Evolutionary conservation across 179 eudicot genomes (phyloP).

Genomic region (Heliamphora pulchella): DNA sequence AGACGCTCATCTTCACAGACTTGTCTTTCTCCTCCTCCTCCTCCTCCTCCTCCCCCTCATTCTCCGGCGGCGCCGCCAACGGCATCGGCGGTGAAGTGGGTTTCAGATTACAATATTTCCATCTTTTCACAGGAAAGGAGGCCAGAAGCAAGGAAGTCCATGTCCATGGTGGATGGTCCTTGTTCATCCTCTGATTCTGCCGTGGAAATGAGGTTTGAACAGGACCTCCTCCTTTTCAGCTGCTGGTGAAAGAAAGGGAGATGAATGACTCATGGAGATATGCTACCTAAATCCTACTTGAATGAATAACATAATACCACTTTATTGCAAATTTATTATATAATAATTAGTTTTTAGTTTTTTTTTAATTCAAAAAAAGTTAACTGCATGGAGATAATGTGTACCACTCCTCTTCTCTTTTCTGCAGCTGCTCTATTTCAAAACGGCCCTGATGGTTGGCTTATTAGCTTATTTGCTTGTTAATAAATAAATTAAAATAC

Average conservation of each 20-base stretch:
- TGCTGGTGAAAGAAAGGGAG: constrained; percentile 14
- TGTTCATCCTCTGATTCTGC: constrained; percentile 7
- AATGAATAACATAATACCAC: too few relatives aligned
- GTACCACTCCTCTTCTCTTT: too few relatives aligned
- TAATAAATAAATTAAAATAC: too few relatives aligned
- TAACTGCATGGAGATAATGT: too few relatives aligned
- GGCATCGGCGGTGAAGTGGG: constrained; percentile 7
- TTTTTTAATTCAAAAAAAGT: too few relatives aligned
- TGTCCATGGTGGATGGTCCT: background rate
- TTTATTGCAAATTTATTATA: too few relatives aligned
- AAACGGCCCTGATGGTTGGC: too few relatives aligned
- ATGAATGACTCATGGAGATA: too few relatives aligned
- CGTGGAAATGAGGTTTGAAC: constrained; percentile 12
- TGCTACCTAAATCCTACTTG: too few relatives aligned
- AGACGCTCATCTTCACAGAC: background rate
- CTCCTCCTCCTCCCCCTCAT: background rate
- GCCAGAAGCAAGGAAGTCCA: background rate
- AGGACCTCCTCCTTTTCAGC: constrained; percentile 11
- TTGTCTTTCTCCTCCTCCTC: background rate
- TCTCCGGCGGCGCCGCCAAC: background rate
- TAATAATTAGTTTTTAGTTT: too few relatives aligned
- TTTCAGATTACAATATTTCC: background rate
- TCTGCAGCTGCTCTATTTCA: too few relatives aligned
- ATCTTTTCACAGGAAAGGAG: background rate
- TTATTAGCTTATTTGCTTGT: too few relatives aligned